Evolutionary conservation across 2,329 filamentous ascomycete species (phyloP), one percentile per base, ranked within the genome.

Genomic region (Neonectria ditissima): DNA sequence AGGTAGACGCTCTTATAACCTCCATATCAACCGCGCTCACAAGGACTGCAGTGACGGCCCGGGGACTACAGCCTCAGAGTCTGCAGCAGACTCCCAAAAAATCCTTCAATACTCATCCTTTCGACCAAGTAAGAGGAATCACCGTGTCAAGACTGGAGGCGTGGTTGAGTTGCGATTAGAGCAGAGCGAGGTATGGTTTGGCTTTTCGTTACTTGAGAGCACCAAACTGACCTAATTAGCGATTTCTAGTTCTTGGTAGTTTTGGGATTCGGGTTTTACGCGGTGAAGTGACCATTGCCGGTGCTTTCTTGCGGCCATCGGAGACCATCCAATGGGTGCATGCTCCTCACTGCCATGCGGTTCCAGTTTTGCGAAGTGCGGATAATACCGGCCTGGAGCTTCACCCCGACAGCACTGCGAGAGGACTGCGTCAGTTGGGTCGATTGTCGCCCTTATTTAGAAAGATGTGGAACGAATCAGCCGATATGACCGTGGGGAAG

Each of bases 311-410:
- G 4, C 80, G 80, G 11, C 75, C 84, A 1, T 81, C 83, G 0
- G 78, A 83, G 26, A 75, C 71, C 1, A 73, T 80, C 6, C 80
- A 85, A 66, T 89, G 86, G 81, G 82, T 92, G 16, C 88, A 87
- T 75, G 90, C 91, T 16, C 87, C 91, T 1, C 84, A 86, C 44
- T 92, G 89, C 39, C 88, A 93, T 73, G 88, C 92, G 1, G 77
- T 95, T 1, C 91, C 91, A 1, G 86, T 91, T 1, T 82, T 95
- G 34, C 80, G 87, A 50, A 88, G 84, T 45, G 72, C 79, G 0
- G 81, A 86, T 48, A 76, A 83, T 10, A 82, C 82, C 0, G 76
- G 74, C 1, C 74, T 92, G 1, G 85, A 91, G 62, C 76, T 93
- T 24, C 79, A 84, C 34, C 75, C 89, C 5, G 83, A 87, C 54